Conservation (phyloP, 495 filamentous ascomycete species). For the Trichoderma asperelloides region DNA sequence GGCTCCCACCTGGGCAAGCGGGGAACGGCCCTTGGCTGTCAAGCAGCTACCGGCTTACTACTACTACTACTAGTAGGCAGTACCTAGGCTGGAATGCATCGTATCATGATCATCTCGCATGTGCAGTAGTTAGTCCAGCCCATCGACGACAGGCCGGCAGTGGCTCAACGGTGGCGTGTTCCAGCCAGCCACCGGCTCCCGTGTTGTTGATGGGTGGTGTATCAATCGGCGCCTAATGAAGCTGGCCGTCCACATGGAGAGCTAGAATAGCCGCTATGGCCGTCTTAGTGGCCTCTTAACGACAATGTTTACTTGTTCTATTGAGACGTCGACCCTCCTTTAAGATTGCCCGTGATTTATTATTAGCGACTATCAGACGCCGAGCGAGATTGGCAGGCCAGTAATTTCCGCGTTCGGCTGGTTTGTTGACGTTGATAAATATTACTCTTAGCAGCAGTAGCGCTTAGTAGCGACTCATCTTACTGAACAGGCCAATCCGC, state of each 20-base stretch:
- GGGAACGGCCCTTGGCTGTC: background rate
- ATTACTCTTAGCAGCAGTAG: background rate
- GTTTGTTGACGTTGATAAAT: constrained; percentile 2
- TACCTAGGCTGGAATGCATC: background rate
- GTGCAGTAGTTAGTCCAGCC: background rate
- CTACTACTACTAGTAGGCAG: background rate
- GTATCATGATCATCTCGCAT: background rate
- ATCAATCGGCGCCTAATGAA: no score
- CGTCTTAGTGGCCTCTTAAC: background rate
- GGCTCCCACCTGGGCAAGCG: background rate
- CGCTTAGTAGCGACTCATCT: background rate
- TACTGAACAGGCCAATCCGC: background rate
- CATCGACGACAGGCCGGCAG: background rate
- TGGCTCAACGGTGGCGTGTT: constrained; percentile 5
- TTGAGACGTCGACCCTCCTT: background rate
- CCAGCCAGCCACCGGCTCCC: background rate
- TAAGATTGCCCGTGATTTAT: background rate
- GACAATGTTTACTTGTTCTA: background rate
- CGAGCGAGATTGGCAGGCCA: background rate
- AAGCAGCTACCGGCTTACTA: background rate
- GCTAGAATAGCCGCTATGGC: background rate
- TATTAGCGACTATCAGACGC: background rate
- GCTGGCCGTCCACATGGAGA: background rate
- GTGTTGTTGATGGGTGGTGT: background rate
- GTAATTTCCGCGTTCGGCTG: background rate